Conservation (phyloP, 306 rosid genomes). For the Citrullus mucosospermus region DNA sequence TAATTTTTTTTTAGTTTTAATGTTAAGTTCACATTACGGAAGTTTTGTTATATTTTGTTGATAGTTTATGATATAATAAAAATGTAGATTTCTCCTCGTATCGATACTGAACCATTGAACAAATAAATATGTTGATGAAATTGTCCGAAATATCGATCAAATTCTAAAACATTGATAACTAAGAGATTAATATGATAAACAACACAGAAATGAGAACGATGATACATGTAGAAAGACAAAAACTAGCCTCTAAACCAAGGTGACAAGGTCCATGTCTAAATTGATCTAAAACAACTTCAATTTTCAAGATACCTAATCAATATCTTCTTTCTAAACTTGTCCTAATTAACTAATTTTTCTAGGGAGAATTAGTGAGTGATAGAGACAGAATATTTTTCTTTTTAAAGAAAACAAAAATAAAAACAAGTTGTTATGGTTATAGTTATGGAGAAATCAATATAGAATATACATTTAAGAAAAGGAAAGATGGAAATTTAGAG, state of each 20-base stretch:
- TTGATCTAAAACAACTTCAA: neutral
- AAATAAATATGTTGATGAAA: too few relatives aligned
- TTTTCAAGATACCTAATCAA: neutral
- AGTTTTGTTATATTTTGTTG: too few relatives aligned
- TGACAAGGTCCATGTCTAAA: neutral
- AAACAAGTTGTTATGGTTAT: neutral
- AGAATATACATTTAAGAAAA: too few relatives aligned
- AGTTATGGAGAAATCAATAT: slow-evolving; percentile 2
- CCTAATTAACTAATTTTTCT: neutral
- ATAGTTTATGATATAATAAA: too few relatives aligned
- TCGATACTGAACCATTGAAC: too few relatives aligned
- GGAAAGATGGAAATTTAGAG: neutral
- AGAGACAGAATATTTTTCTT: neutral
- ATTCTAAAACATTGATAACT: too few relatives aligned
- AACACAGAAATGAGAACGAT: neutral
- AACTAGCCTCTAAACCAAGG: neutral
- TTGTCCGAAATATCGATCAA: too few relatives aligned
- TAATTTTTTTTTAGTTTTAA: too few relatives aligned
- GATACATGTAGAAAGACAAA: neutral
- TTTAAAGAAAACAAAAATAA: slow-evolving; percentile 20
- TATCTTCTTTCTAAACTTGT: neutral
- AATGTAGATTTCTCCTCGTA: too few relatives aligned
- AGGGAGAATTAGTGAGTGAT: neutral
- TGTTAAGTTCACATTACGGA: too few relatives aligned
- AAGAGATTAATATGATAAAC: neutral